Evolutionary conservation across 768 basidiomycete genomes (phyloP), one percentile per base, ranked within the genome.

Genomic region (Pleurotus eryngii): DNA sequence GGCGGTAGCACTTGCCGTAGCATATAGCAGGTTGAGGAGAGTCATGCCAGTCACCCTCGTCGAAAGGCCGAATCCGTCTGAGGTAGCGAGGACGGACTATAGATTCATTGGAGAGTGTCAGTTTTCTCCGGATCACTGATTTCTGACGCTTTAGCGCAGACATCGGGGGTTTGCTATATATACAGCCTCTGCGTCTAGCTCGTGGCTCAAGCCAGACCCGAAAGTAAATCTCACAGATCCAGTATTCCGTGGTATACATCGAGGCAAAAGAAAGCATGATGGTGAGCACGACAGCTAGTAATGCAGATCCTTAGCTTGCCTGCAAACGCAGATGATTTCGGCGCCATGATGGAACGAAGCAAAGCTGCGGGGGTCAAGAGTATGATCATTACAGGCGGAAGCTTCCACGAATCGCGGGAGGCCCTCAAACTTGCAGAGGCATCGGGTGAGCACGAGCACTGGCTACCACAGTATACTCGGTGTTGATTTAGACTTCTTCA

Each of bases 341-440:
- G 76, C 14, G 72, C 72, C 14, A 74, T 94, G 60, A 63, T 91
- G 9, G 68, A 72, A 15, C 78, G 91, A 55, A 79, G 86, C 0
- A 71, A 70, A 37, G 67, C 68, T 5, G 85, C 85, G 3, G 87
- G 88, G 0, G 83, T 92, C 14, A 77, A 78, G 60, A 80, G 80
- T 17, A 85, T 90, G 76, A 82, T 93, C 64, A 81, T 94, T 47
- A 92, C 91, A 1, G 90, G 91, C 0, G 85, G 85, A 1, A 87
- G 83, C 50, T 70, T 92, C 30, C 66, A 69, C 4, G 90, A 92
- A 63, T 87, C 86, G 7, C 70, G 70, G 57, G 68, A 79, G 5
- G 88, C 89, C 0, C 59, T 92, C 46, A 65, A 70, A 30, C 72
- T 93, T n/a, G 88, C 90, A 3, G 72, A 76, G 54, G 65, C 82